phyloP scores from a whole-genome alignment of 805 yeast genomes.

The Ogataea chonburiensis region DNA sequence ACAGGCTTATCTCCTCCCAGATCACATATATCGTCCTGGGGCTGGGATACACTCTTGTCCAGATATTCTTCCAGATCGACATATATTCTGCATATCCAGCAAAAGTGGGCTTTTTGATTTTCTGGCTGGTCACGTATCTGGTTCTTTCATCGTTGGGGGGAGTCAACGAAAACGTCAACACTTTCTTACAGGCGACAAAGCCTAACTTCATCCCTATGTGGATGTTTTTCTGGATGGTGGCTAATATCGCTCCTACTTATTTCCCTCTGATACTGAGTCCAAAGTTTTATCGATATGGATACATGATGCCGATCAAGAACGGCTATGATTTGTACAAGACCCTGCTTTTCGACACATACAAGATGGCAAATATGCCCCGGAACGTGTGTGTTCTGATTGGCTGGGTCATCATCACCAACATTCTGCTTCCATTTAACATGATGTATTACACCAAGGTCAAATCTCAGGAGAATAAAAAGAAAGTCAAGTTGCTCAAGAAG shows the following conservation, averaged over 20 bases:
- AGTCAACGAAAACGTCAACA: conserved; percentile 60
- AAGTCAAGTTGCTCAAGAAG: conserved; percentile 17
- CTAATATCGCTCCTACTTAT: conserved; percentile 63
- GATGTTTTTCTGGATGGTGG: conserved; percentile 66
- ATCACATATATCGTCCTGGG: conserved; percentile 52
- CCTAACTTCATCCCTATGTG: conserved; percentile 67
- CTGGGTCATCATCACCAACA: conserved; percentile 56
- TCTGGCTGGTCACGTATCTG: conserved; percentile 63
- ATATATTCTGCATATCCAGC: conserved; percentile 55
- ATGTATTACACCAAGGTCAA: conserved; percentile 18
- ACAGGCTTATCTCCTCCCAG: conserved; percentile 50
- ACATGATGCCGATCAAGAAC: conserved; percentile 63
- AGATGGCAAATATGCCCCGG: conserved; percentile 53
- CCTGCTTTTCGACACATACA: conserved; percentile 53
- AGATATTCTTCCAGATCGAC: conserved; percentile 63
- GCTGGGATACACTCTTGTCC: conserved; percentile 56
- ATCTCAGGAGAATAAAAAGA: conserved; percentile 14
- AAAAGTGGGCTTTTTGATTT: conserved; percentile 61
- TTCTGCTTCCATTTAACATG: conserved; percentile 39
- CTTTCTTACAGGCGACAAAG: conserved; percentile 44
- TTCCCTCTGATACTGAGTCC: conserved; percentile 55
- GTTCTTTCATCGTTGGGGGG: conserved; percentile 71
- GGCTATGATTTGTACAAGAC: conserved; percentile 57
- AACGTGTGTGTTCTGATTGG: conserved; percentile 55
- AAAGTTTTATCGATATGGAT: conserved; percentile 60